Conservation (phyloP, 164 flowering plant genomes). For the Macadamia integrifolia region DNA sequence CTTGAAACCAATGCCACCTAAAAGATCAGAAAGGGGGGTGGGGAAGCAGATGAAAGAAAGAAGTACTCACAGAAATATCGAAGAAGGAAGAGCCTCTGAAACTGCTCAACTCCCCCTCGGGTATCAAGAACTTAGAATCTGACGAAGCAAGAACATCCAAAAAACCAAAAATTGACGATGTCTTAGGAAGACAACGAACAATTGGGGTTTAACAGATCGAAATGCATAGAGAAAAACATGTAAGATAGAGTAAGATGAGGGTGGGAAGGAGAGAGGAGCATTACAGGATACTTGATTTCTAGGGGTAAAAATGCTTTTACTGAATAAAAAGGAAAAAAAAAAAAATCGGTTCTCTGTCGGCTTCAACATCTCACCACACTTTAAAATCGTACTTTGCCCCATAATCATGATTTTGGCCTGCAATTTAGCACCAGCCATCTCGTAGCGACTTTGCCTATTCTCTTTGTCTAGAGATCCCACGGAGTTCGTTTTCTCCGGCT, state of each 20-base stretch:
- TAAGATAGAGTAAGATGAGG: not conserved
- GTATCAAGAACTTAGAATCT: not conserved
- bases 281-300: not conserved
- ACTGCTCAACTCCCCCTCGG: not conserved
- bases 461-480: not conserved
- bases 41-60: not conserved
- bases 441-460: not conserved
- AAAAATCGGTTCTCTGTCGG: not conserved
- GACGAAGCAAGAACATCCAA: not conserved
- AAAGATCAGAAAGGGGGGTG: not conserved
- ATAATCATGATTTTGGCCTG: constrained; percentile 5
- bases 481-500: constrained; percentile 8
- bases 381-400: constrained; percentile 12
- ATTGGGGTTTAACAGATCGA: too few relatives aligned
- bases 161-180: not conserved
- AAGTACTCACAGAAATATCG: constrained; percentile 6
- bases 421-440: not conserved
- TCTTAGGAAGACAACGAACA: not conserved
- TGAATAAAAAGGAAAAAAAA: not conserved
- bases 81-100: not conserved
- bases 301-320: not conserved
- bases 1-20: constrained; percentile 6
- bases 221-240: not conserved
- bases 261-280: not conserved
- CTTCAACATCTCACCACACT: constrained; percentile 12